phyloP scores from a whole-genome alignment of 306 rosid genomes.

The Arachis stenosperma region DNA sequence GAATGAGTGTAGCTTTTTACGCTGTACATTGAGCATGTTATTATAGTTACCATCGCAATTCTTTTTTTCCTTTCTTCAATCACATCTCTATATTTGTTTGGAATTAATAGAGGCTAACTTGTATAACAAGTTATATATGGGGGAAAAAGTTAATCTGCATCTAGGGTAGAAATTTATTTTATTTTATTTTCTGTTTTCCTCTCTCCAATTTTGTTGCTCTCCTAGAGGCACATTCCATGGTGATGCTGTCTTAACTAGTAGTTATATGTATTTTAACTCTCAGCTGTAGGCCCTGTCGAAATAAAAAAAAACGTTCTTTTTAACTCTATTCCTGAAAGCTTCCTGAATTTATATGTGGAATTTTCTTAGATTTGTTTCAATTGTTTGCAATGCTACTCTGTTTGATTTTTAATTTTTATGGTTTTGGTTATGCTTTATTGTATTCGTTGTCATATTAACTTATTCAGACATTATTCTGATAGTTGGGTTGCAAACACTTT shows the following conservation, averaged over 20 bases:
- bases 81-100: slow-evolving; percentile 14
- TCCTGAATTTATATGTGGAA: slow-evolving; percentile 24
- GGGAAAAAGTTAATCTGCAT: too few species aligned
- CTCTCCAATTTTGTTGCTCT: too few species aligned
- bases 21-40: slow-evolving; percentile 3
- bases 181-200: background rate
- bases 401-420: slow-evolving; percentile 29
- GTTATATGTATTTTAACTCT: too few species aligned
- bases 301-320: too few species aligned
- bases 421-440: slow-evolving; percentile 24
- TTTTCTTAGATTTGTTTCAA: slow-evolving; percentile 23
- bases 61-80: slow-evolving; percentile 14
- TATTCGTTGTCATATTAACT: background rate
- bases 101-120: slow-evolving; percentile 18
- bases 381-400: slow-evolving; percentile 14
- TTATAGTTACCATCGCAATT: background rate
- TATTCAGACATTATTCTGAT: too few species aligned
- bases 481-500: too few species aligned
- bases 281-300: too few species aligned
- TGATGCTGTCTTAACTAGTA: too few species aligned
- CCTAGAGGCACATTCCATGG: too few species aligned
- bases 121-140: slow-evolving; percentile 23
- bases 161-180: slow-evolving; percentile 18
- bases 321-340: background rate
- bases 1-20: slow-evolving; percentile 60